Base-by-base conservation (phyloP, 768 basidiomycete genomes). In the Pleurotus platypus region DNA sequence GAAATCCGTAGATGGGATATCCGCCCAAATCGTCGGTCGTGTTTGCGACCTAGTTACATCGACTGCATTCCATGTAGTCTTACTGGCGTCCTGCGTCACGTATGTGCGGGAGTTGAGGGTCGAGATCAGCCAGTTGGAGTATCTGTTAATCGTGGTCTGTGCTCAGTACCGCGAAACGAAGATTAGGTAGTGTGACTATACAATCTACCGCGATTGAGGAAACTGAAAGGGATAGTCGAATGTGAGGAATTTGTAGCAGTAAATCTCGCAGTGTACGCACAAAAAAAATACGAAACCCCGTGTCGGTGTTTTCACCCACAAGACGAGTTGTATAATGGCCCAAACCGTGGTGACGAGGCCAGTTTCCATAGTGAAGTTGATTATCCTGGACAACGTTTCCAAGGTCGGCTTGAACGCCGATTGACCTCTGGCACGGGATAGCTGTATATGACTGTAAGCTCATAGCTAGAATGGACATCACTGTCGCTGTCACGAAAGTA, bases 301-400 rank as follows among this genome's bases (percentile, higher is more conserved):
- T 13, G 46, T 49, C 12, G 35, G 49, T 12, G 30, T 50, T n/a
- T 50, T 35, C 22, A 60, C 30, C 49, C 59, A 60, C 15, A 60
- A 38, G 20, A 58, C 20, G 7, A 60, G 49, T 18, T 60, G 58
- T 3, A 58, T 16, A 11, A 54, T 16, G 27, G 59, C 59, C 37
- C 56, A 48, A 3, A 60, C 18, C 8, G 57, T 43, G 6, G 59
- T 60, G 24, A 58, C 37, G 8, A 60, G 22, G 16, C 59, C 59
- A 22, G 59, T 58, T 47, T 60, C 57, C 16, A 60, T 43, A 43
- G 59, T 60, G 24, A 43, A 43, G 5, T 49, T 54, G 51, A 60
- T 58, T 11, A 60, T 35, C 11, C 26, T 56, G 13, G n/a, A 27
- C 12, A 56, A 16, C 7, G 26, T 47, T 15, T 42, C 26, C 13